Base-by-base conservation (phyloP, 352 stramenopile genomes). In the Pythium chondricola region DNA sequence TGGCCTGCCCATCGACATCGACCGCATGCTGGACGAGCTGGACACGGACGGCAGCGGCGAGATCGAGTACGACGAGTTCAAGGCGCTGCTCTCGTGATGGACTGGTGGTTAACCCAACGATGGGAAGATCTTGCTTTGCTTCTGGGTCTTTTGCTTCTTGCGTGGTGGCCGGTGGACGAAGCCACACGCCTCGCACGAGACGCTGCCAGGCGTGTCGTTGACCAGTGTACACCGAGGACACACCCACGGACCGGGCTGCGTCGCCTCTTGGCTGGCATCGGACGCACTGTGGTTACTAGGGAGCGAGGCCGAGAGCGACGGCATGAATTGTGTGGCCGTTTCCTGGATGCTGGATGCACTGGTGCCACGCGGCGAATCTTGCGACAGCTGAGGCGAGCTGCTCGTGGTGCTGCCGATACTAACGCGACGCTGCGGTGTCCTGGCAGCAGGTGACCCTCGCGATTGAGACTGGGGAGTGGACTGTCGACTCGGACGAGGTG, bases 61-160 rank as follows among this genome's bases (percentile, higher is more conserved):
- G 67, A 98, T 98, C 44, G 91, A 98, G 61, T 98, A 96, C 74
- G 87, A 97, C 29, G 94, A 98, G 65, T 98, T 98, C 70, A 97
- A 96, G 48, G 78, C 86, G 11, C 69, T 98, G 48, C 61, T 97
- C 13, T 96, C 84, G 18, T 61, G 54, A n/a, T 31, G 26, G 13
- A 36, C 11, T 6, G 2, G 7, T 45, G 29, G n/a, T 3, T 22
- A 32, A 1, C 42, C 6, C 80, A 81, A 65, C 30, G 64, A 52
- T 17, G 72, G 61, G 31, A 73, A 80, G 53, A 91, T 71, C 68
- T 87, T 90, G 71, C 73, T 83, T 58, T 90, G 78, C 37, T 87
- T 84, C 46, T 83, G 71, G 55, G 80, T 71, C 53, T 85, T 87
- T 53, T 82, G 64, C 24, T 77, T 73, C 45, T 85, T 86, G 40